Conservation (phyloP, 495 filamentous ascomycete species). For the Penicillium ochrochloron region DNA sequence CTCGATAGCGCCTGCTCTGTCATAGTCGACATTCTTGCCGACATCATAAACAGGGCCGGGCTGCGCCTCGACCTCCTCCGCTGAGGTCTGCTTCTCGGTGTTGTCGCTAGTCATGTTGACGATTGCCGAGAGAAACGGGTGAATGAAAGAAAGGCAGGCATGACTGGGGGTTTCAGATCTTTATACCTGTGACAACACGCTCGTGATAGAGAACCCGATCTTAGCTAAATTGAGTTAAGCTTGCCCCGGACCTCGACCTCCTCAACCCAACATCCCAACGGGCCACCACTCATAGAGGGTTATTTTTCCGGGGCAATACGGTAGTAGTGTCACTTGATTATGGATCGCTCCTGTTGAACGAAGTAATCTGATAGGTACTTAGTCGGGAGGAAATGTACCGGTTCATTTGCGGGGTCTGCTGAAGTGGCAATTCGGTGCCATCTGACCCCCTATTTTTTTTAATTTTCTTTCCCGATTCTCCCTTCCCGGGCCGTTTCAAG, state of each 20-base stretch:
- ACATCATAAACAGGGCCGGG: conserved; percentile 46
- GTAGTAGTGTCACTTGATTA: conserved; percentile 35
- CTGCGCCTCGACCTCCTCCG: conserved; percentile 46
- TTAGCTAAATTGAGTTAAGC: conserved; percentile 36
- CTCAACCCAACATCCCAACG: not conserved
- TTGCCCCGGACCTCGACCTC: conserved; percentile 37
- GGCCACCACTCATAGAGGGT: not conserved
- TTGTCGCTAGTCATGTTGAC: conserved; percentile 47
- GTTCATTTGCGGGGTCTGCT: conserved; percentile 24
- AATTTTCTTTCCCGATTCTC: too few species aligned
- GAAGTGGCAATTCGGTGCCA: conserved; percentile 16
- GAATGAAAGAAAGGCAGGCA: conserved; percentile 34
- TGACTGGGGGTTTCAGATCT: conserved; percentile 35
- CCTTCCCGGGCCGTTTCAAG: too few species aligned
- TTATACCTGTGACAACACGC: conserved; percentile 36
- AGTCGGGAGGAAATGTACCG: conserved; percentile 29
- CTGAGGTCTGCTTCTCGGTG: conserved; percentile 41
- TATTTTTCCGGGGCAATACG: conserved; percentile 25
- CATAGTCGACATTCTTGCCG: conserved; percentile 49
- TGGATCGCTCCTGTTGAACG: conserved; percentile 25
- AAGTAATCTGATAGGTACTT: conserved; percentile 23
- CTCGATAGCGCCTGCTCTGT: conserved; percentile 51
- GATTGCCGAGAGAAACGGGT: conserved; percentile 34
- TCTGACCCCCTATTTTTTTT: too few species aligned
- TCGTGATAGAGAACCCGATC: conserved; percentile 27